Percentiles rank a stretch among this genome's conserved stretches.
Conservation (phyloP, 192 early-diverging fungal species). For the Umbelopsis vinacea region DNA sequence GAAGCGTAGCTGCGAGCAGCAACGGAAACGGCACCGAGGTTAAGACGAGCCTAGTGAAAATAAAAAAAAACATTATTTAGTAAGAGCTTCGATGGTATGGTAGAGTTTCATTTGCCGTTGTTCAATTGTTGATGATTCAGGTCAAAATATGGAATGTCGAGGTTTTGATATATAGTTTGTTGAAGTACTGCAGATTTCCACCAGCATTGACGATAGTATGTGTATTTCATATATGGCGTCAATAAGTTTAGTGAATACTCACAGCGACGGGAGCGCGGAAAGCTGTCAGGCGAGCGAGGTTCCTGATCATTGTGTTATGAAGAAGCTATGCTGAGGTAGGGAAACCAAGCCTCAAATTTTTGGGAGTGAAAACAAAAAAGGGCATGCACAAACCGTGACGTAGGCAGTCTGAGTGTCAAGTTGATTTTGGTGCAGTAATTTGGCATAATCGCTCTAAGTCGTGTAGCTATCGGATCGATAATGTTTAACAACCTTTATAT, state of each 20-base stretch:
- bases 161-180: too few relatives aligned
- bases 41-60: slow-evolving; percentile 50
- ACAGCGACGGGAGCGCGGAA: slow-evolving; percentile 49
- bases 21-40: slow-evolving; percentile 56
- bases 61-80: background rate
- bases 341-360: slow-evolving; percentile 21
- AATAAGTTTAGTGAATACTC: slow-evolving; percentile 25
- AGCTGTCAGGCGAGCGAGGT: slow-evolving; percentile 53
- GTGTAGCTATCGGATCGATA: too few relatives aligned
- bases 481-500: too few relatives aligned
- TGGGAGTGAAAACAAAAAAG: slow-evolving; percentile 22
- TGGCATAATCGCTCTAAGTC: background rate
- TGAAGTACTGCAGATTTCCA: too few relatives aligned
- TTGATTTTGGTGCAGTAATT: background rate
- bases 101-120: too few relatives aligned
- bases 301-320: slow-evolving; percentile 52
- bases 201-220: background rate
- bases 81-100: background rate
- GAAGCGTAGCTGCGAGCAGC: slow-evolving; percentile 60
- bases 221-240: background rate
- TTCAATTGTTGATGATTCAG: too few relatives aligned
- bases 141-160: too few relatives aligned
- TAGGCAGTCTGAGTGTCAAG: background rate
- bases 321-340: slow-evolving; percentile 21
- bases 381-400: slow-evolving; percentile 9